Conservation (phyloP, 768 basidiomycete species). For the Tricholoma sp. region DNA sequence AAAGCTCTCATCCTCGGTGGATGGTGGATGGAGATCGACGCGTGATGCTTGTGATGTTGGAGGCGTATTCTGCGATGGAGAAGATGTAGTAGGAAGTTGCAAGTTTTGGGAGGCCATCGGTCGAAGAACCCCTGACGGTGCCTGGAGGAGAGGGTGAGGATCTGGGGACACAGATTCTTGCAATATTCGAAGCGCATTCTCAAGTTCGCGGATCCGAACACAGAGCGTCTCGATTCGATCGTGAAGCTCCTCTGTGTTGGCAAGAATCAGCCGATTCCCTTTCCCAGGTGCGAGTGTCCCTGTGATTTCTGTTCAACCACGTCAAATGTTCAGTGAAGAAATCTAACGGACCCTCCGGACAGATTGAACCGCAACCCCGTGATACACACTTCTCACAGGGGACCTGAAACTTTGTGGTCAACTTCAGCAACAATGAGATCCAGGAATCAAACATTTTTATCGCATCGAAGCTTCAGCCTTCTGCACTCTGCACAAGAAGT, state of each 20-base stretch:
- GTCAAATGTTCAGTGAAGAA: slow-evolving; percentile 1
- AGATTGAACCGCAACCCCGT: slow-evolving; percentile 69
- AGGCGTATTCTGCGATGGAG: neutral
- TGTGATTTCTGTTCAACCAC: slow-evolving; percentile 18
- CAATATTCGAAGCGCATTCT: slow-evolving; percentile 47
- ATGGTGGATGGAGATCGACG: neutral
- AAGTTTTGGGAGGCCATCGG: slow-evolving; percentile 2
- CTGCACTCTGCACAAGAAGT: slow-evolving; percentile 50
- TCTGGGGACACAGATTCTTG: slow-evolving; percentile 45
- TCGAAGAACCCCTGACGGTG: slow-evolving; percentile 4
- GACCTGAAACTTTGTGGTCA: slow-evolving; percentile 35
- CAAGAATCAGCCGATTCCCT: slow-evolving; percentile 57
- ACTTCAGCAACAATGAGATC: no score
- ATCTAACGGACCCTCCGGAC: slow-evolving; percentile 56
- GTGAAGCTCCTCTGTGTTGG: slow-evolving; percentile 69
- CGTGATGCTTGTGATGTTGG: neutral
- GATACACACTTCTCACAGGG: slow-evolving; percentile 77
- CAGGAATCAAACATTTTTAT: slow-evolving; percentile 47
- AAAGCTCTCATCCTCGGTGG: slow-evolving; percentile 36
- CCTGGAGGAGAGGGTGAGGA: slow-evolving; percentile 43
- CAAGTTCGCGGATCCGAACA: slow-evolving; percentile 55
- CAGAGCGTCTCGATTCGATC: slow-evolving; percentile 53
- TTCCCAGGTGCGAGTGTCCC: slow-evolving; percentile 54
- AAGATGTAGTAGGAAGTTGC: neutral
- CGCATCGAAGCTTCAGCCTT: slow-evolving; percentile 62